Evolutionary conservation across 176 grass and related monocot genomes (phyloP), one percentile per base, ranked within the genome.

Genomic region (Aegilops speltoides): DNA sequence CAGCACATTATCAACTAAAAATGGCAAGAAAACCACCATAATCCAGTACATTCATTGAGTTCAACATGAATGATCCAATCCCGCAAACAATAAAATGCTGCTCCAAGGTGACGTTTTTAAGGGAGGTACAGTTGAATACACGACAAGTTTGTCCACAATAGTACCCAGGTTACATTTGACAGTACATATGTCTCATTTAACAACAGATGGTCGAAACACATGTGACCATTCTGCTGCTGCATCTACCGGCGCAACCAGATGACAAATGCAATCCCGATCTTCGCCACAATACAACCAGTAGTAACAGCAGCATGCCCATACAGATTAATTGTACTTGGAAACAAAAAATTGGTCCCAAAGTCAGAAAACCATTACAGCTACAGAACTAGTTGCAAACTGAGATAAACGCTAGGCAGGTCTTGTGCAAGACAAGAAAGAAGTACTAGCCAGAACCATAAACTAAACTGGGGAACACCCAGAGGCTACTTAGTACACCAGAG

Each of bases 401-500:
- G 24, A 26, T 64, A 26, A 26, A 4, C 61, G 23, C 23, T 8
- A 26, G 61, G 13, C 48, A 52, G 48, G 48, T 23, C 61, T 26
- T 64, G 24, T 20, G 25, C 73, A 56, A 8, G 13, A 50, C 23
- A 29, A 56, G 52, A 16, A 77, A 54, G 26, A 50, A n/a, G 11
- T 31, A 61, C 76, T 61, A 57, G 54, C 54, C 7, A 9, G 10
- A 17, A 26, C 38, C 40, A 69, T 69, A 68, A 33, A 52, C 40
- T 67, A 67, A 32, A 34, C 79, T 82, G 41, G 79, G 79, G 20
- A 82, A 68, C 63, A 68, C 25, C 64, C 26, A 66, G 64, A 66
- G 64, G 64, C 26, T 66, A 66, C 26, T 32, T 15, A 66, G 26
- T 66, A 66, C 0, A 29, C 64, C n/a, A 25, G 14, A 66, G 64